phyloP scores from a whole-genome alignment of 495 filamentous ascomycete species.

The Penicillium waksmanii region DNA sequence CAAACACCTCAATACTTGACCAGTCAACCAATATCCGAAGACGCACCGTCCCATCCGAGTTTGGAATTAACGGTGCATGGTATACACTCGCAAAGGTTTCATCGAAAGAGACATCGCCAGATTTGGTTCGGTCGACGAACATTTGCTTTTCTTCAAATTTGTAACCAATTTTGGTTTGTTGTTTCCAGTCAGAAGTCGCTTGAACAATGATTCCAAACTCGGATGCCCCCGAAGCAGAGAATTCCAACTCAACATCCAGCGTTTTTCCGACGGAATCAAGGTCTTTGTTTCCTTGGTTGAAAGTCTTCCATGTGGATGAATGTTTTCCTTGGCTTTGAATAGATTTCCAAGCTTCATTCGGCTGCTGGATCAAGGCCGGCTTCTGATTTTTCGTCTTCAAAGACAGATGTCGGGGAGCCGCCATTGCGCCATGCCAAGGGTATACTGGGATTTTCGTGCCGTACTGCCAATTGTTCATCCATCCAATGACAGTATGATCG shows the following conservation, averaged over 20 bases:
- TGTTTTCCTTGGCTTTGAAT: constrained; percentile 7
- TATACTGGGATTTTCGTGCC: constrained; percentile 33
- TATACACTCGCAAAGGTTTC: constrained; percentile 33
- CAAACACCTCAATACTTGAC: constrained; percentile 42
- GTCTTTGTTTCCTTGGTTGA: constrained; percentile 17
- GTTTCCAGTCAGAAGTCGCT: constrained; percentile 34
- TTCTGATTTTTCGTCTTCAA: constrained; percentile 28
- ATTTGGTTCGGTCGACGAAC: constrained; percentile 35
- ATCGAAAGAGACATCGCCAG: constrained; percentile 34
- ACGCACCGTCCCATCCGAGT: constrained; percentile 21
- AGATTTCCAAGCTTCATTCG: constrained; percentile 20
- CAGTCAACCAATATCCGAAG: constrained; percentile 38
- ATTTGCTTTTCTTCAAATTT: constrained; percentile 41
- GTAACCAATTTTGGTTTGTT: constrained; percentile 48
- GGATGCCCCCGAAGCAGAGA: constrained; percentile 18
- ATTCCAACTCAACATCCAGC: constrained; percentile 29
- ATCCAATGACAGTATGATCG: constrained; percentile 51
- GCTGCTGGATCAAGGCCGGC: constrained; percentile 28
- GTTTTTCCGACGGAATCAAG: constrained; percentile 25
- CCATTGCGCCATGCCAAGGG: constrained; percentile 57
- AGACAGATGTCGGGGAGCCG: constrained; percentile 47
- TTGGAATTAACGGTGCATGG: constrained; percentile 24
- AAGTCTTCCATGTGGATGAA: constrained; percentile 14
- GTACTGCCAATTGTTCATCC: constrained; percentile 68
- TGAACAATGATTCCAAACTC: constrained; percentile 34